Evolutionary conservation across 78 protist species (phyloP).

Genomic region (Anaeramoeba flamelloides): DNA sequence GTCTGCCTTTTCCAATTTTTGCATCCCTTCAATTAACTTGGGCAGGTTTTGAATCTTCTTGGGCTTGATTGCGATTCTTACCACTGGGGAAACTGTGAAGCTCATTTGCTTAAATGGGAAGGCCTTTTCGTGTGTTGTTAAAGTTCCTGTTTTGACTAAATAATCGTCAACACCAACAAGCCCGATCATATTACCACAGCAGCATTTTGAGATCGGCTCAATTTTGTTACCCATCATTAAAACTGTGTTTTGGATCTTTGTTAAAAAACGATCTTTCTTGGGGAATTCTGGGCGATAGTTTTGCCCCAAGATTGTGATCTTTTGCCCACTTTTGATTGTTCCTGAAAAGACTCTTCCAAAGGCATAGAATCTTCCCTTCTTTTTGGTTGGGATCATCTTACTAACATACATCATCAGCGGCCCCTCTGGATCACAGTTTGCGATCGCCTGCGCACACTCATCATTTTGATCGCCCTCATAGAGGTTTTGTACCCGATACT

Average conservation of each 20-base stretch:
- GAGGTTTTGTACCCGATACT: too few relatives aligned
- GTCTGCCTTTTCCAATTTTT: constrained; percentile 81
- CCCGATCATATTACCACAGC: constrained; percentile 90
- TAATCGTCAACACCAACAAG: constrained; percentile 95
- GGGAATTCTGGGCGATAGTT: constrained; percentile 86
- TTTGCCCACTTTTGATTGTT: constrained; percentile 69
- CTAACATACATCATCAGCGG: constrained; percentile 94
- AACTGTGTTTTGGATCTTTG: constrained; percentile 90
- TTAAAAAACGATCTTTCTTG: constrained; percentile 82
- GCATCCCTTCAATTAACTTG: constrained; percentile 97
- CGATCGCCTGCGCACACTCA: constrained; percentile 10
- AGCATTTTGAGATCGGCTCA: constrained; percentile 72
- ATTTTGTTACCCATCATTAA: constrained; percentile 94
- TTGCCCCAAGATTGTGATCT: constrained; percentile 90
- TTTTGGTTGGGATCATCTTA: constrained; percentile 97
- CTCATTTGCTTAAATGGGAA: constrained; percentile 82
- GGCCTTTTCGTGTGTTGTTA: constrained; percentile 73
- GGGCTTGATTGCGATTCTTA: constrained; percentile 95
- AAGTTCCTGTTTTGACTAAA: constrained; percentile 92
- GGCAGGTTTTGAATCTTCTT: constrained; percentile 85
- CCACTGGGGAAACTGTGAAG: constrained; percentile 98
- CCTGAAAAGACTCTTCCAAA: constrained; percentile 99
- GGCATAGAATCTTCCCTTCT: constrained; percentile 95
- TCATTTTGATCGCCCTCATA: too few relatives aligned
- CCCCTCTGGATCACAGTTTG: constrained; percentile 53